Evolutionary conservation across 805 yeast species (phyloP).

Genomic region (Debaryomyces prosopidis): DNA sequence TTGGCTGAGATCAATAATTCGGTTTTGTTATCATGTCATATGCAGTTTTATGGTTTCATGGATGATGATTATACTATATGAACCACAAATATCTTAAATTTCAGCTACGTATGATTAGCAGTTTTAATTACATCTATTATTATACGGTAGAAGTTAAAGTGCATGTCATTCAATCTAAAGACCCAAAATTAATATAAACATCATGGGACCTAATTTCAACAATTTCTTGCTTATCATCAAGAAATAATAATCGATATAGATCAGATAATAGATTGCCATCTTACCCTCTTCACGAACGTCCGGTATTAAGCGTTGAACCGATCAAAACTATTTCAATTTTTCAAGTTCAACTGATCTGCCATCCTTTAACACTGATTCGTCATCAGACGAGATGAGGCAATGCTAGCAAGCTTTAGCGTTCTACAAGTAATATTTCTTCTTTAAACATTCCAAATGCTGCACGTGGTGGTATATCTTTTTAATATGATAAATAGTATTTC

Average conservation of each 20-base stretch:
- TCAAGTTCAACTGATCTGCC: conserved; percentile 16
- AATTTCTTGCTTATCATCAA: conserved; percentile 24
- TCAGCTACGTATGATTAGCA: too few relatives aligned
- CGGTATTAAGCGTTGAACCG: conserved; percentile 22
- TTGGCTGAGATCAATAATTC: too few relatives aligned
- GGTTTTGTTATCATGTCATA: too few relatives aligned
- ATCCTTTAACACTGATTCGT: conserved; percentile 1
- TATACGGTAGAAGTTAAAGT: too few relatives aligned
- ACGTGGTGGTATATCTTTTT: conserved; percentile 18
- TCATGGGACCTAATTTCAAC: conserved; percentile 17
- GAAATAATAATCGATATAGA: conserved; percentile 32
- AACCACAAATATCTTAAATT: too few relatives aligned
- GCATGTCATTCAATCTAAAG: too few relatives aligned
- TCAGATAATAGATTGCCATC: conserved; percentile 23
- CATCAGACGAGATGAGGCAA: conserved; percentile 11
- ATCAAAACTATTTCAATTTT: conserved; percentile 20
- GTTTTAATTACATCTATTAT: too few relatives aligned
- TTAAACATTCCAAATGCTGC: conserved; percentile 25
- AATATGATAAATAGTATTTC: conserved; percentile 9
- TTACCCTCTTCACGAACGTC: conserved; percentile 14
- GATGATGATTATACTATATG: too few relatives aligned
- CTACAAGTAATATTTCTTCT: conserved; percentile 11
- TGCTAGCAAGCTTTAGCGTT: conserved; percentile 14
- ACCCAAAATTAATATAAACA: too few relatives aligned
- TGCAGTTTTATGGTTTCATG: too few relatives aligned